Base-by-base conservation (phyloP, 2,329 filamentous ascomycete genomes). In the Podosphaera fusca region DNA sequence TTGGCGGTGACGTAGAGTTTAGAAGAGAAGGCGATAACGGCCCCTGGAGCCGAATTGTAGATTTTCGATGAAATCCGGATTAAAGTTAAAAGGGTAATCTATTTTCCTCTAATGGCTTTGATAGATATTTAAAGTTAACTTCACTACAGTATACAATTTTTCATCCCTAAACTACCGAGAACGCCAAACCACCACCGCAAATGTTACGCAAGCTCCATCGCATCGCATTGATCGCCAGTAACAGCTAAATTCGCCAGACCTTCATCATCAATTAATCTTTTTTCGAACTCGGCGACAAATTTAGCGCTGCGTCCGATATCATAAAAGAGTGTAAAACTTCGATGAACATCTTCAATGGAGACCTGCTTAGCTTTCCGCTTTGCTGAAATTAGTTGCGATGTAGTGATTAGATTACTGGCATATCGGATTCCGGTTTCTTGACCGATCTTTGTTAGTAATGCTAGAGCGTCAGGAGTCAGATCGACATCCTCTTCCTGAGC, bases 401-500 rank as follows among this genome's bases (percentile, higher is more conserved):
- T 95, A 30, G 86, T 94, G 70, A 98, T 95, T 57, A 98, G 81
- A 69, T 98, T 95, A 73, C 87, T 94, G n/a, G 89, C 90, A 68
- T 98, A 98, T 63, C 92, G 79, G 55, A 98, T 75, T 31, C 90
- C 90, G 1, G 88, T 83, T 70, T 98, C 92, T 66, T 89, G 79
- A 35, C 89, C 92, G 64, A 96, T 94, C 75, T 96, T 96, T 60
- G 92, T 94, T 42, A 98, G 78, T 12, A 98, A 78, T 1, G 89
- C 89, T 10, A 98, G 77, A 0, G 92, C 90, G 67, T 96, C 89
- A 4, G 89, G 77, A 0, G 86, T 86, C 38, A 95, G 73, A 61
- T 98, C 92, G 54, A 98, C 83, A 68, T 98, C 92, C 69, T 98
- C 92, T 70, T 98, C 92, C 67, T 90, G 84, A 8, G 92, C 92